phyloP scores from a whole-genome alignment of 495 filamentous ascomycete species.

The Massariosphaeria phaeospora region DNA sequence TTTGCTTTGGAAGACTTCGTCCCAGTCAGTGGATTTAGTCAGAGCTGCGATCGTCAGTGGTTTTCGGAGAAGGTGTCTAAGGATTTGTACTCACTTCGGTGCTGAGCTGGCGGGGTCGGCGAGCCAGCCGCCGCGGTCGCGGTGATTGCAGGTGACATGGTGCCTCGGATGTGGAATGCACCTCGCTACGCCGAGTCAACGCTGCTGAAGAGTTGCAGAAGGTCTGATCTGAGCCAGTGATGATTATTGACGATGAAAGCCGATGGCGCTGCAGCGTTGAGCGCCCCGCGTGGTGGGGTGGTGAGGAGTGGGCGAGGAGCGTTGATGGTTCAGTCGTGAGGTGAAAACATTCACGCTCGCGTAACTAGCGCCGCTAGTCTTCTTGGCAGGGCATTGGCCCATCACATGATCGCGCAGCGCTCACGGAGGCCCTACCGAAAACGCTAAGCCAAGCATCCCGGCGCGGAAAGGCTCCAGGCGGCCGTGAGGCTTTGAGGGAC shows the following conservation, averaged over 20 bases:
- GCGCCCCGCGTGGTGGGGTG: not conserved
- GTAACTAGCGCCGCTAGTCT: constrained; percentile 16
- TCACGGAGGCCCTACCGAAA: no score
- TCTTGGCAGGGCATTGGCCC: constrained; percentile 16
- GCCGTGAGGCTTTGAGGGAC: no score
- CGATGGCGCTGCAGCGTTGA: constrained; percentile 10
- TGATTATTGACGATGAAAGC: constrained; percentile 10
- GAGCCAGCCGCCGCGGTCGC: constrained; percentile 2
- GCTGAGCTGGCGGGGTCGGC: constrained; percentile 4
- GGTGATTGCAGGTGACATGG: constrained; percentile 25
- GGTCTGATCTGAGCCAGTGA: not conserved
- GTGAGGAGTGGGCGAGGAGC: not conserved
- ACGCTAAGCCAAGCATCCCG: no score
- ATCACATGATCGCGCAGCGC: constrained; percentile 14
- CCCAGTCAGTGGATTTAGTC: not conserved
- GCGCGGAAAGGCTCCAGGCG: no score
- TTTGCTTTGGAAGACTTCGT: constrained; percentile 22
- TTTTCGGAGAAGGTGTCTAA: not conserved
- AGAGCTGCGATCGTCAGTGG: not conserved
- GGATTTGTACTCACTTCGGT: not conserved
- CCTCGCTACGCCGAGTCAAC: not conserved
- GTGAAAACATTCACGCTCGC: constrained; percentile 29
- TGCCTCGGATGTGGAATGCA: constrained; percentile 13
- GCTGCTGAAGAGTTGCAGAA: not conserved
- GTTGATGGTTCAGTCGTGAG: constrained; percentile 14